Evolutionary conservation across 768 basidiomycete species (phyloP).

Genomic region (Podaxis sp.): DNA sequence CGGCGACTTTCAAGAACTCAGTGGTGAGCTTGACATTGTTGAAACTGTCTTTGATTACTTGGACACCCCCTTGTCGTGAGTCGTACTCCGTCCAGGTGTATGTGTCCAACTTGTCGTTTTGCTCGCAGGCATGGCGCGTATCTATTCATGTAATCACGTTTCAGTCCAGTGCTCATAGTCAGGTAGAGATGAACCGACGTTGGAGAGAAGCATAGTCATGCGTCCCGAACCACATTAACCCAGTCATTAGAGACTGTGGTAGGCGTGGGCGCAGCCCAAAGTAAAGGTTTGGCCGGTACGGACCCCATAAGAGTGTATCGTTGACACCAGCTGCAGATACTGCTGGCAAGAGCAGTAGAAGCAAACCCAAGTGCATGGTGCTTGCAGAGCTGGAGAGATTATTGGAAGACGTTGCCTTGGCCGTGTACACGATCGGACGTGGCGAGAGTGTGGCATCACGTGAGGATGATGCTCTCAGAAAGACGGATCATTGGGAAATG

Average conservation of each 20-base stretch:
- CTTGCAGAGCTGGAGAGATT: constrained; percentile 7
- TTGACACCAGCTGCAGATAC: constrained; percentile 42
- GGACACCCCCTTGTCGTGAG: constrained; percentile 79
- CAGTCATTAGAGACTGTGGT: constrained; percentile 89
- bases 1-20: constrained; percentile 83
- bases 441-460: constrained; percentile 12
- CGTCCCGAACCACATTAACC: constrained; percentile 92
- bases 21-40: constrained; percentile 89
- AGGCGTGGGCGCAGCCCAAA: constrained; percentile 86
- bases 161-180: constrained; percentile 4
- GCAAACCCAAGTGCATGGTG: constrained; percentile 43
- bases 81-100: constrained; percentile 93
- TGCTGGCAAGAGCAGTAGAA: constrained; percentile 43
- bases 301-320: constrained; percentile 74
- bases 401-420: background rate
- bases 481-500: constrained; percentile 9
- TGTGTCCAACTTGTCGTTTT: constrained; percentile 73
- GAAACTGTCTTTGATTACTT: constrained; percentile 74
- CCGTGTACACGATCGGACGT: constrained; percentile 7
- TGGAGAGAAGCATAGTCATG: constrained; percentile 74
- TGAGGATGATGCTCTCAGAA: background rate
- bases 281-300: constrained; percentile 92
- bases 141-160: constrained; percentile 37
- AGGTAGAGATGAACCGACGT: constrained; percentile 43
- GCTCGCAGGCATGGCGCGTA: constrained; percentile 85